Evolutionary conservation across 2,329 filamentous ascomycete species (phyloP), one percentile per base, ranked within the genome.

Genomic region (Ambrosiella cleistominuta): DNA sequence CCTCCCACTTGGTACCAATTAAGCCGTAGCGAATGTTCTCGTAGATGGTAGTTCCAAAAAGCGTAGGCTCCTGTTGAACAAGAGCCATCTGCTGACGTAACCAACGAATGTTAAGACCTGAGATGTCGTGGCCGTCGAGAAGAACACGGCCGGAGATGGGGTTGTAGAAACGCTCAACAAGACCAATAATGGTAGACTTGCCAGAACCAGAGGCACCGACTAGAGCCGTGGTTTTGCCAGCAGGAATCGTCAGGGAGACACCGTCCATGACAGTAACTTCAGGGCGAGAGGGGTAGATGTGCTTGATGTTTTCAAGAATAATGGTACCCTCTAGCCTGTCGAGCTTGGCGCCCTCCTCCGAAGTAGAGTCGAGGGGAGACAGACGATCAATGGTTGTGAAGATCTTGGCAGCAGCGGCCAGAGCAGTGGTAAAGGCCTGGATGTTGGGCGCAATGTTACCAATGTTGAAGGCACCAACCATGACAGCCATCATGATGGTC

Each of bases 171-270:
- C 93, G 81, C 70, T 97, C 91, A 1, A 97, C 82, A 17, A 98
- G 75, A 11, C 91, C 91, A 36, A 97, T 85, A 62, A 97, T 90
- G 0, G 93, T 97, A 65, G 85, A 91, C 71, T 97, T 98, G 53
- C 93, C 93, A 44, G 86, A 94, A 9, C 91, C 93, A 9, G 91
- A 97, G 0, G 91, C 88, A 60, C 93, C 93, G 5, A 98, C 93
- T 7, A 98, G 74, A 1, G 93, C 93, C 1, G 91, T 95, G 15
- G 86, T 89, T 72, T 95, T 95, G 17, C 91, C 90, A 2, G 90
- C 86, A 1, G 89, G 88, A 42, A 97, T 84, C 0, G 77, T 70
- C 1, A 98, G 78, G 59, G 75, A 86, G 59, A 97, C 86, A 62
- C 84, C 82, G 47, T 93, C 75, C 82, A 97, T 91, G 44, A 97